Evolutionary conservation across 1,284 basidiomycete species (phyloP).

Genomic region (Lentinus polychrous): DNA sequence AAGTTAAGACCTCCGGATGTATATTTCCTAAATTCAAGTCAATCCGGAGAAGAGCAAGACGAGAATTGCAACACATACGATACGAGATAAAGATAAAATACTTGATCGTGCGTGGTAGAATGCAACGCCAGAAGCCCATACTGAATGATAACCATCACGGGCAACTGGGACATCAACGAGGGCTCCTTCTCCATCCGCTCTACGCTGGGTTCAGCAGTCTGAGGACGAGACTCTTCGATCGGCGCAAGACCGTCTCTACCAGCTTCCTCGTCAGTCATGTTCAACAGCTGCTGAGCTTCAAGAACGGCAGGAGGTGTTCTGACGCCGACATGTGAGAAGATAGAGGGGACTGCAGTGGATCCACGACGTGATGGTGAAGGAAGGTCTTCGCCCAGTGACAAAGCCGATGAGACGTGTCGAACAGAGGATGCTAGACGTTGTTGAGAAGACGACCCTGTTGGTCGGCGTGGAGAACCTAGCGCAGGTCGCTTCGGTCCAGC

Average conservation of each 20-base stretch:
- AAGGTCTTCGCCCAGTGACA: constrained; percentile 12
- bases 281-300: constrained; percentile 54
- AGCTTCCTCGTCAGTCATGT: constrained; percentile 33
- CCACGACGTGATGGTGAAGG: constrained; percentile 39
- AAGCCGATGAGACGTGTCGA: constrained; percentile 14
- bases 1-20: constrained; percentile 67
- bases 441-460: constrained; percentile 15
- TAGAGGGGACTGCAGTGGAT: constrained; percentile 57
- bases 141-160: constrained; percentile 67
- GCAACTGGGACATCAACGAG: constrained; percentile 59
- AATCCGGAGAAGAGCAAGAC: background rate
- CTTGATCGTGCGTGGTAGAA: constrained; percentile 79
- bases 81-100: constrained; percentile 78
- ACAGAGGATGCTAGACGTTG: constrained; percentile 14
- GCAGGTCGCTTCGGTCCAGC: constrained; percentile 9
- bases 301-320: constrained; percentile 63
- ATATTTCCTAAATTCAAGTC: constrained; percentile 45
- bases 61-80: constrained; percentile 46
- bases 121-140: constrained; percentile 76
- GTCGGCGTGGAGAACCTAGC: constrained; percentile 10
- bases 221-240: constrained; percentile 43
- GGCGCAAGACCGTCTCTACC: constrained; percentile 38
- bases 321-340: constrained; percentile 76
- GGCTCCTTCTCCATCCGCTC: constrained; percentile 38
- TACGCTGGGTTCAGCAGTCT: constrained; percentile 8